These are phyloP conservation scores for Populus alba DNA, from an alignment of 345 rosid genomes.

Conservation along the genomic window DNA sequence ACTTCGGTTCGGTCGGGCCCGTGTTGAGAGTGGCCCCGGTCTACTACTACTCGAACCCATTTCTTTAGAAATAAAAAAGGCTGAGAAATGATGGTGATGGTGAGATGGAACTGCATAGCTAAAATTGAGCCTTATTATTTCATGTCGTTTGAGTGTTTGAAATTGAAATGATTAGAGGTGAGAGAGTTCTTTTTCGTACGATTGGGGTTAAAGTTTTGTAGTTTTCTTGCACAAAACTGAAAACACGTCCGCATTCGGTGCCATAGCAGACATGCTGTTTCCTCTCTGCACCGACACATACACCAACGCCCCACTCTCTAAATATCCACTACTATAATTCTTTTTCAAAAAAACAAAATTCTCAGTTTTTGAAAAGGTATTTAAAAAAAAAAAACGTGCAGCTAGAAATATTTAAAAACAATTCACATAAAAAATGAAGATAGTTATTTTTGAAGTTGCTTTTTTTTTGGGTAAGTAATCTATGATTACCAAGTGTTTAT, in stretches of 20 bases:
- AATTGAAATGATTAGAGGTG: background rate
- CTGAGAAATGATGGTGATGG: background rate
- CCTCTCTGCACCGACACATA: background rate
- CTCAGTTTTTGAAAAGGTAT: too few relatives aligned
- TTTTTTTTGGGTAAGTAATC: too few relatives aligned
- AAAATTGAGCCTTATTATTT: too few relatives aligned
- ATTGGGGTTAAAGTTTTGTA: background rate
- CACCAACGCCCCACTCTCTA: background rate
- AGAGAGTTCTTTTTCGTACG: background rate
- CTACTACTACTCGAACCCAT: slow-evolving; percentile 61
- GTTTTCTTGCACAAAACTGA: background rate
- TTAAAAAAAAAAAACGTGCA: too few relatives aligned
- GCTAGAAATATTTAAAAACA: too few relatives aligned
- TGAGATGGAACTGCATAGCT: background rate
- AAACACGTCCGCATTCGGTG: background rate
- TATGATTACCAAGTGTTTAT: too few relatives aligned
- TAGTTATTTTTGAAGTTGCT: too few relatives aligned
- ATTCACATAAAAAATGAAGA: too few relatives aligned
- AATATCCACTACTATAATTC: background rate
- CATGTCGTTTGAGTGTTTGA: too few relatives aligned
- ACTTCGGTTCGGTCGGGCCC: slow-evolving; percentile 32
- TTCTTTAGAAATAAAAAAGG: background rate
- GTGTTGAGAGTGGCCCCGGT: slow-evolving; percentile 30
- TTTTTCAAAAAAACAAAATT: too few relatives aligned
- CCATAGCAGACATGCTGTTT: background rate